Conservation (phyloP, 2,329 filamentous ascomycete species). For the Tolypocladium ophioglossoides region DNA sequence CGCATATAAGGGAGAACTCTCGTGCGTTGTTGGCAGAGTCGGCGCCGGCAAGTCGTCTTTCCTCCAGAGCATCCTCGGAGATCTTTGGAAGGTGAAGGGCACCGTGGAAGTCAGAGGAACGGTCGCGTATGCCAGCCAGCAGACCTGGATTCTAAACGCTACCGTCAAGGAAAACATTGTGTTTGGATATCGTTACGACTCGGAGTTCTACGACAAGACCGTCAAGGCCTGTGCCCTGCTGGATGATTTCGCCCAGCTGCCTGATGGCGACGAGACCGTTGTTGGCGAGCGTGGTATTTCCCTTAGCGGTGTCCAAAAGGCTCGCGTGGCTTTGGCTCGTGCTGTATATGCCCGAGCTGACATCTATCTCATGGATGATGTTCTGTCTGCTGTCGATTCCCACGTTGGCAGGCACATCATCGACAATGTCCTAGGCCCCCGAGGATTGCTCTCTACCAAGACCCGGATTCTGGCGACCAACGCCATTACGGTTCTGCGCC, state of each 20-base stretch:
- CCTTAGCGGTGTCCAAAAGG: slow-evolving; percentile 91
- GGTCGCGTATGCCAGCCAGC: slow-evolving; percentile 86
- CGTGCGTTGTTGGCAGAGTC: slow-evolving; percentile 89
- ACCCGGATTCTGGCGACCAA: slow-evolving; percentile 93
- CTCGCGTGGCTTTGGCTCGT: slow-evolving; percentile 79
- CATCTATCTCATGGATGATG: slow-evolving; percentile 88
- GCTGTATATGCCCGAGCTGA: slow-evolving; percentile 97
- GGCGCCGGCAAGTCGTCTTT: slow-evolving; percentile 92
- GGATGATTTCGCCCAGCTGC: slow-evolving; percentile 85
- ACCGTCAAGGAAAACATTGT: slow-evolving; percentile 95
- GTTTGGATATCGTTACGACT: slow-evolving; percentile 90
- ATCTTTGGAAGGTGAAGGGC: slow-evolving; percentile 82
- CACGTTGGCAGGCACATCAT: slow-evolving; percentile 94
- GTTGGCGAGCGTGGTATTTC: slow-evolving; percentile 97
- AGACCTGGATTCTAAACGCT: slow-evolving; percentile 95
- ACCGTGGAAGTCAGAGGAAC: slow-evolving; percentile 72
- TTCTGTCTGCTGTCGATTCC: slow-evolving; percentile 93
- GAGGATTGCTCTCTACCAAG: slow-evolving; percentile 73
- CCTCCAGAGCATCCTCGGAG: slow-evolving; percentile 77
- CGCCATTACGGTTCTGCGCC: slow-evolving; percentile 79
- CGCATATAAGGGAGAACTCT: slow-evolving; percentile 85
- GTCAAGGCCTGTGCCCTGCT: slow-evolving; percentile 81
- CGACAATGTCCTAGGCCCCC: slow-evolving; percentile 80
- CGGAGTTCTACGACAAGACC: slow-evolving; percentile 87
- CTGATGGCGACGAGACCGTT: slow-evolving; percentile 92